phyloP scores from a whole-genome alignment of 805 yeast genomes.

The Candida awuae region DNA sequence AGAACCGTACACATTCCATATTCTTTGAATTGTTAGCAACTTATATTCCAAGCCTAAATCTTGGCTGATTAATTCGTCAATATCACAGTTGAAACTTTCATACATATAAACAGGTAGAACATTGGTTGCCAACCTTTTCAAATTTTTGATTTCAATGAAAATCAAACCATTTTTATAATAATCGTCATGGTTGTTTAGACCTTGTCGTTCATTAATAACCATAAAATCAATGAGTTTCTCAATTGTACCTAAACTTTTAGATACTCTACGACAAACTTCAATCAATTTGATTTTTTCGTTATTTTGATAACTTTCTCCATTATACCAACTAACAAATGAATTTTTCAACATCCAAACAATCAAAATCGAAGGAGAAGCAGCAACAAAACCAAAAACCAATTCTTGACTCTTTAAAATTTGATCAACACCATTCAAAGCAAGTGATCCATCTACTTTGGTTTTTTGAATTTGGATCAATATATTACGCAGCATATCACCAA shows the following conservation, averaged over 20 bases:
- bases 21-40: conserved; percentile 42
- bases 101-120: conserved; percentile 44
- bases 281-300: background rate
- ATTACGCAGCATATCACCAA: conserved; percentile 69
- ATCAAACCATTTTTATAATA: conserved; percentile 49
- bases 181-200: conserved; percentile 7
- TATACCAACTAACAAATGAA: conserved; percentile 17
- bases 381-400: conserved; percentile 85
- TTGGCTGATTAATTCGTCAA: conserved; percentile 47
- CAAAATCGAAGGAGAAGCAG: conserved; percentile 72
- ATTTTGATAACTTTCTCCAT: conserved; percentile 4
- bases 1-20: conserved; percentile 52
- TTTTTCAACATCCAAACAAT: conserved; percentile 42
- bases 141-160: conserved; percentile 55
- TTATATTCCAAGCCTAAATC: conserved; percentile 33
- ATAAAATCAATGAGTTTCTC: conserved; percentile 18
- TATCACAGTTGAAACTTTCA: conserved; percentile 54
- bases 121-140: conserved; percentile 41
- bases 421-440: conserved; percentile 88
- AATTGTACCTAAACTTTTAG: conserved; percentile 12
- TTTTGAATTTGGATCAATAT: conserved; percentile 89
- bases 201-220: conserved; percentile 8
- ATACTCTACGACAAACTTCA: conserved; percentile 1
- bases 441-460: conserved; percentile 88
- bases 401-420: conserved; percentile 84